Percentiles rank a stretch among this genome's conserved stretches.
Conservation (phyloP, 2,329 filamentous ascomycete genomes). For the Aspergillus fumigatiaffinis region DNA sequence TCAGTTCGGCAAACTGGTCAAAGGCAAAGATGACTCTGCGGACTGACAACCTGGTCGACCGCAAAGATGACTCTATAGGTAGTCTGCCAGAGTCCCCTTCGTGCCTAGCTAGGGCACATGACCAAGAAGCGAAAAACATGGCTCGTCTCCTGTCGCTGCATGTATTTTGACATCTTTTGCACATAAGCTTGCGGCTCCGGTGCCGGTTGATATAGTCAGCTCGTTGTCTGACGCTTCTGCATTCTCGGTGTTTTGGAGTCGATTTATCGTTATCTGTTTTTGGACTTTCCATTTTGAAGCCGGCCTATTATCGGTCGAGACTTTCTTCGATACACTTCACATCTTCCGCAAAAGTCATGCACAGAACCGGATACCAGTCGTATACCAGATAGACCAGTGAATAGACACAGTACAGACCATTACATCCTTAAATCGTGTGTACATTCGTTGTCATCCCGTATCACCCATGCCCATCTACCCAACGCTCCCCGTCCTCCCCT, state of each 20-base stretch:
- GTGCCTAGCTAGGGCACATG: neutral
- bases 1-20: slow-evolving; percentile 34
- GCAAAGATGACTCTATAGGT: slow-evolving; percentile 17
- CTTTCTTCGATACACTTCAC: too few relatives aligned
- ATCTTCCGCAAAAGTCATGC: neutral
- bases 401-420: neutral
- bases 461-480: neutral
- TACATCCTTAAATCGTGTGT: neutral
- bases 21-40: slow-evolving; percentile 24
- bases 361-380: neutral
- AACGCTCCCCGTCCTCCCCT: neutral
- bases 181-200: neutral
- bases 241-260: neutral
- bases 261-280: neutral
- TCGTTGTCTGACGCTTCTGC: neutral
- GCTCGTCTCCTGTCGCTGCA: neutral
- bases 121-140: neutral
- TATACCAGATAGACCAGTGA: neutral
- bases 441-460: too few relatives aligned
- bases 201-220: neutral
- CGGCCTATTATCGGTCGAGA: neutral
- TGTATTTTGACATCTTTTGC: neutral
- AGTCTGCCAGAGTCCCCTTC: neutral
- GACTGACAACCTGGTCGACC: too few relatives aligned
- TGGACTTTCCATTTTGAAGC: neutral